phyloP scores from a whole-genome alignment of 2,329 filamentous ascomycete species.

The Xylaria sp. region DNA sequence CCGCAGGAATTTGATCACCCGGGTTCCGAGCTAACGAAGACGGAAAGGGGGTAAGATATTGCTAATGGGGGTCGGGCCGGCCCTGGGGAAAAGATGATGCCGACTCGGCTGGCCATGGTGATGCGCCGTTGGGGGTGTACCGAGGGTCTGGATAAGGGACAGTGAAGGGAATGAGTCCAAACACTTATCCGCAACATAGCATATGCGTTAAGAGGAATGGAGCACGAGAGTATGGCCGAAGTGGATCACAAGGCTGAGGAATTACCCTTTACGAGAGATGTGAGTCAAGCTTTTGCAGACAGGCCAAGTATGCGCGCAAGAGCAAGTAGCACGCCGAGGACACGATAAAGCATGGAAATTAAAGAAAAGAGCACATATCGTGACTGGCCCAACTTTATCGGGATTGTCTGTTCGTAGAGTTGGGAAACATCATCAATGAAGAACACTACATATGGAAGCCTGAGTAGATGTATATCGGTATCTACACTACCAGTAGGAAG shows the following conservation, averaged over 20 bases:
- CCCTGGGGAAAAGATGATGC: slow-evolving; percentile 6
- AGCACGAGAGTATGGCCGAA: neutral
- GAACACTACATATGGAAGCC: neutral
- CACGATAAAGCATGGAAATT: neutral
- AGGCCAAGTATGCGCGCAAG: neutral
- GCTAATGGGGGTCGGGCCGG: slow-evolving; percentile 15
- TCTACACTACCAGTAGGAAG: neutral
- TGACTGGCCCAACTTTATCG: neutral
- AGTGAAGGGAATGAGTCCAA: neutral
- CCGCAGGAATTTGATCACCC: neutral
- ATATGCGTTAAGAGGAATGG: neutral
- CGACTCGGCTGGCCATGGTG: slow-evolving; percentile 11
- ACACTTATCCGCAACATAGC: neutral
- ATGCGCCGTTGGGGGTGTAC: slow-evolving; percentile 9
- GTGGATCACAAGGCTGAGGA: slow-evolving; percentile 17
- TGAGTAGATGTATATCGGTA: neutral
- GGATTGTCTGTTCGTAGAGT: neutral
- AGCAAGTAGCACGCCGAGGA: neutral
- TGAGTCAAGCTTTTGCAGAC: too few relatives aligned
- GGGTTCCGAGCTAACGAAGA: neutral
- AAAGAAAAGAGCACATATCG: neutral
- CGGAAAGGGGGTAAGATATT: slow-evolving; percentile 5
- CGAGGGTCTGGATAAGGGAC: slow-evolving; percentile 5
- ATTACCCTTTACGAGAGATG: neutral
- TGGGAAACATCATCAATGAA: neutral